A percentile compares a stretch with the other conserved stretches of the same genome.
These are phyloP conservation scores for Gentiana straminea DNA, from an alignment of 257 asterid genomes.

Conservation along the genomic window DNA sequence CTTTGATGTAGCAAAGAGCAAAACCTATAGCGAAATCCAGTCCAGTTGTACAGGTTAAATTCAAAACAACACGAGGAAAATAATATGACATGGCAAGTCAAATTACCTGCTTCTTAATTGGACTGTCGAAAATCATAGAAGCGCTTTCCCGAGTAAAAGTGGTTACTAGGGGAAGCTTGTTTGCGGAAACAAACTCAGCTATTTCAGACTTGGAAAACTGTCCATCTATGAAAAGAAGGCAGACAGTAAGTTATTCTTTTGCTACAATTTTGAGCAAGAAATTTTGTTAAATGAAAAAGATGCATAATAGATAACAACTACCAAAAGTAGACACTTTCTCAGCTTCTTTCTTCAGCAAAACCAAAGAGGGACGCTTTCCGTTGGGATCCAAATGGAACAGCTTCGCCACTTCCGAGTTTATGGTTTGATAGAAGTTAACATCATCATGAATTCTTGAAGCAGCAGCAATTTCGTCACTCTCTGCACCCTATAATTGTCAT, in stretches of 20 bases:
- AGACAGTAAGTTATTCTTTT: neutral
- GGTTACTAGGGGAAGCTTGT: conserved; percentile 84
- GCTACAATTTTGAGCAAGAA: neutral
- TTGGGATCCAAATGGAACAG: conserved; percentile 52
- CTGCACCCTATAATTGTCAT: conserved; percentile 42
- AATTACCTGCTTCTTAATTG: conserved; percentile 73
- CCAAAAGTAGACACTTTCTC: conserved; percentile 58
- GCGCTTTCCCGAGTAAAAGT: conserved; percentile 71
- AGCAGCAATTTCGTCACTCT: conserved; percentile 58
- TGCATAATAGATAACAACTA: conserved; percentile 18
- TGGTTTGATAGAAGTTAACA: conserved; percentile 69
- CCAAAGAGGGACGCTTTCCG: conserved; percentile 56
- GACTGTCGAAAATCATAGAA: conserved; percentile 58
- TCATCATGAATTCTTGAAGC: conserved; percentile 74
- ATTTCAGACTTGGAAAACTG: conserved; percentile 51
- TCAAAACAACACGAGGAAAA: neutral
- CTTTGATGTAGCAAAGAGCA: conserved; percentile 69
- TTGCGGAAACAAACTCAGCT: conserved; percentile 65
- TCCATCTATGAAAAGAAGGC: conserved; percentile 40
- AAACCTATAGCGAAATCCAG: conserved; percentile 34
- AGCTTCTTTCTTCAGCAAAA: conserved; percentile 56
- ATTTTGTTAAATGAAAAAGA: neutral
- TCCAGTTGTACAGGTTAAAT: conserved; percentile 7
- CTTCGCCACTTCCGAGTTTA: conserved; percentile 57
- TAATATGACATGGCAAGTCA: neutral